phyloP scores from a whole-genome alignment of 129 eudicot genomes.

The Deinandra increscens region DNA sequence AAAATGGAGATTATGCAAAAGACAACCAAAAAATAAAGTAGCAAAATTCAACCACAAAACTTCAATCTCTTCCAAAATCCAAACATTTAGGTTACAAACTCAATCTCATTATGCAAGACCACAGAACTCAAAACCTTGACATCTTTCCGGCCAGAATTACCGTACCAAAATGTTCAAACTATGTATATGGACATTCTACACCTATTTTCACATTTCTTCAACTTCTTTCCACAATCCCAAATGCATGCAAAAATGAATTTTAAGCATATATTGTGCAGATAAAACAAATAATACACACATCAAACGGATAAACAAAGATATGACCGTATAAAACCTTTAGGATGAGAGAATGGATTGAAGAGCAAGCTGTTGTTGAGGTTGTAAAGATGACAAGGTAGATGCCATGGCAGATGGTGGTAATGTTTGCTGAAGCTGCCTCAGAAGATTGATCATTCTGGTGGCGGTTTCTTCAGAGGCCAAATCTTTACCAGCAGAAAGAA shows the following conservation, averaged over 20 bases:
- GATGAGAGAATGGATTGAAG: constrained; percentile 79
- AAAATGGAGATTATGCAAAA: background rate
- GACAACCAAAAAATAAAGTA: background rate
- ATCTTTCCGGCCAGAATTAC: constrained; percentile 18
- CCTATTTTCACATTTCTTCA: constrained; percentile 24
- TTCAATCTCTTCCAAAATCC: constrained; percentile 30
- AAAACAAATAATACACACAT: constrained; percentile 23
- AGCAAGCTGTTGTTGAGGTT: constrained; percentile 92
- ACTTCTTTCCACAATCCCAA: constrained; percentile 24
- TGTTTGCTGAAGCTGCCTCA: constrained; percentile 92
- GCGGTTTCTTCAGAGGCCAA: constrained; percentile 89
- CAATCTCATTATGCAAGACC: constrained; percentile 21
- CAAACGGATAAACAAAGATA: constrained; percentile 10
- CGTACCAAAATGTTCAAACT: constrained; percentile 20
- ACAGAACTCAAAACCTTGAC: constrained; percentile 22
- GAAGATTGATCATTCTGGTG: constrained; percentile 66
- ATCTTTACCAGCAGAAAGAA: constrained; percentile 86
- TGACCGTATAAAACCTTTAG: constrained; percentile 22
- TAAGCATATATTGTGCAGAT: constrained; percentile 11
- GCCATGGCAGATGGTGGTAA: constrained; percentile 77
- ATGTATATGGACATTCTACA: constrained; percentile 44
- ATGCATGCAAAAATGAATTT: constrained; percentile 37
- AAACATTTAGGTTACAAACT: constrained; percentile 19
- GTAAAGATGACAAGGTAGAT: constrained; percentile 83
- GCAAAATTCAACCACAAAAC: constrained; percentile 26